These are phyloP conservation scores for Prunus davidiana DNA, from an alignment of 306 rosid species.

Conservation along the genomic window DNA sequence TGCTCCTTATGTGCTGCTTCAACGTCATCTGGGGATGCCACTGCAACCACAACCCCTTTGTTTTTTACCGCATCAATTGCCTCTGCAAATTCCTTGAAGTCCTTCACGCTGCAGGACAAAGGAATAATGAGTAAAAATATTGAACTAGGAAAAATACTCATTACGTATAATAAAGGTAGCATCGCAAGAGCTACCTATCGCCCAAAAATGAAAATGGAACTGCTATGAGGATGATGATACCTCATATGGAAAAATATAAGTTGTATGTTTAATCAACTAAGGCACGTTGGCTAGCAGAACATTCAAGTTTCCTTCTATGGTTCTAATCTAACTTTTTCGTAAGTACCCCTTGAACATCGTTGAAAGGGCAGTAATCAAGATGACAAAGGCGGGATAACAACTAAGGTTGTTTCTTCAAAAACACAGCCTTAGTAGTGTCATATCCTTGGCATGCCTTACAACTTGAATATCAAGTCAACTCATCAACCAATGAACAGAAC, in stretches of 20 bases:
- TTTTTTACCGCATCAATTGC: slow-evolving; percentile 73
- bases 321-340: not conserved
- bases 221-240: too few species aligned
- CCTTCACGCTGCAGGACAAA: slow-evolving; percentile 60
- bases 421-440: not conserved
- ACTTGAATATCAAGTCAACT: not conserved
- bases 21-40: slow-evolving; percentile 86
- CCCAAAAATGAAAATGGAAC: not conserved
- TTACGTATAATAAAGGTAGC: not conserved
- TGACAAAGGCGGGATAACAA: not conserved
- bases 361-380: too few species aligned
- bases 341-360: too few species aligned
- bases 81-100: slow-evolving; percentile 70
- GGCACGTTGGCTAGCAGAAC: not conserved
- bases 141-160: not conserved
- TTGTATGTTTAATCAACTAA: not conserved
- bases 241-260: not conserved
- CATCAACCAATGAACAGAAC: slow-evolving; percentile 14
- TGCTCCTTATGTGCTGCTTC: slow-evolving; percentile 65
- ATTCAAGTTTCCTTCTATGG: not conserved
- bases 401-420: not conserved
- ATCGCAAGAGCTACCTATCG: not conserved
- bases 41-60: slow-evolving; percentile 91
- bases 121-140: slow-evolving; percentile 1
- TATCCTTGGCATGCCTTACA: slow-evolving; percentile 7